Conservation (phyloP, 305 asterid species). For the Striga hermonthica region DNA sequence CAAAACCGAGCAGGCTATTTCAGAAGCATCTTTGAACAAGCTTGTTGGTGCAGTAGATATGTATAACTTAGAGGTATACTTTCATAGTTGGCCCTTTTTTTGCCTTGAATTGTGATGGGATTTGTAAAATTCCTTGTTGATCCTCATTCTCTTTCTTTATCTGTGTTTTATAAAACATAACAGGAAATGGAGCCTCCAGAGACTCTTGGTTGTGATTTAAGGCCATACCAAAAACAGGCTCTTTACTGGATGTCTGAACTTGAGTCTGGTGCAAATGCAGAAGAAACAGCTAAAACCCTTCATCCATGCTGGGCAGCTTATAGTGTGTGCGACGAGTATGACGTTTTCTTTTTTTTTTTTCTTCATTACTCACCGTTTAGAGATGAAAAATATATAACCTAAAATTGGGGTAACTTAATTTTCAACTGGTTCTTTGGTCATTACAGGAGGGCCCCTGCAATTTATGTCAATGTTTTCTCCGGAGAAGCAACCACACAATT, state of each 20-base stretch:
- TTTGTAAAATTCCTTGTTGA: neutral
- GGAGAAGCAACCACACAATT: slow-evolving; percentile 74
- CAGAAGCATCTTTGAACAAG: slow-evolving; percentile 68
- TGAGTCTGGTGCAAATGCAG: slow-evolving; percentile 52
- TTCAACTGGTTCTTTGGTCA: slow-evolving; percentile 29
- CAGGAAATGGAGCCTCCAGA: slow-evolving; percentile 80
- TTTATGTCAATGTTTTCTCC: slow-evolving; percentile 67
- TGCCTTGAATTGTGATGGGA: neutral
- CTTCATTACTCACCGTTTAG: neutral
- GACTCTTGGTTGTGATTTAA: slow-evolving; percentile 58
- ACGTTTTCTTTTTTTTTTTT: neutral
- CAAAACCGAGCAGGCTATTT: slow-evolving; percentile 52
- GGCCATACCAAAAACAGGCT: slow-evolving; percentile 84
- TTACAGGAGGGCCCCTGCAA: slow-evolving; percentile 69
- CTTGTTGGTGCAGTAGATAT: slow-evolving; percentile 79
- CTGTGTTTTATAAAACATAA: neutral
- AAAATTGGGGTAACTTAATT: neutral
- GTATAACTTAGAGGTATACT: slow-evolving; percentile 64
- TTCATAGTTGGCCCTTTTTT: neutral
- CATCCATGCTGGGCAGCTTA: slow-evolving; percentile 92
- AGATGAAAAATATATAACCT: neutral
- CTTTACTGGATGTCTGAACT: slow-evolving; percentile 80
- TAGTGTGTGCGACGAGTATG: slow-evolving; percentile 74
- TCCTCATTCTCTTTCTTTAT: neutral
- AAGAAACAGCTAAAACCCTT: slow-evolving; percentile 59